phyloP scores from a whole-genome alignment of 225 moss, liverwort and hornwort genomes.

The Anthoceros angustus region DNA sequence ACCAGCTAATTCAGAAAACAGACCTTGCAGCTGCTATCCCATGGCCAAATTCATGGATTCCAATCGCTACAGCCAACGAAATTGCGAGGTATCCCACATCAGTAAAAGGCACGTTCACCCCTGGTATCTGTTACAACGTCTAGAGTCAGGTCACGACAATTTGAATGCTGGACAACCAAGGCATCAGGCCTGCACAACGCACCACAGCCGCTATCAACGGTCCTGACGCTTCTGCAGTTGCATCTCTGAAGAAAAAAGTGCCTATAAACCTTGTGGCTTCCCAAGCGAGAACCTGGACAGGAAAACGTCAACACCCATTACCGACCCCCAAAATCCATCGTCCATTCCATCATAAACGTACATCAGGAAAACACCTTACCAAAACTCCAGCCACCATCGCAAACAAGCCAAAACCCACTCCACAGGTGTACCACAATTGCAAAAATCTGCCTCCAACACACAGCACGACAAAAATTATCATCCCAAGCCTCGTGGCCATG shows the following conservation, averaged over 20 bases:
- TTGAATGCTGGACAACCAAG: background rate
- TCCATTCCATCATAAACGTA: background rate
- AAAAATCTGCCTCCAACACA: background rate
- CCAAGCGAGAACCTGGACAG: background rate
- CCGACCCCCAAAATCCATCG: background rate
- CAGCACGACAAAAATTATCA: background rate
- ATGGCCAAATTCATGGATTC: constrained; percentile 3
- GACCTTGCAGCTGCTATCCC: constrained; percentile 2
- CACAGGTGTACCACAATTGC: background rate
- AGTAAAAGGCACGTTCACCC: background rate
- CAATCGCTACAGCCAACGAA: background rate
- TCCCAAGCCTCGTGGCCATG: background rate
- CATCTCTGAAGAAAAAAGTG: background rate
- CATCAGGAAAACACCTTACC: background rate
- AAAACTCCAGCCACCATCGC: constrained; percentile 1
- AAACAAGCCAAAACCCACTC: background rate
- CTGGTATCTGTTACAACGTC: background rate
- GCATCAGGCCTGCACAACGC: background rate
- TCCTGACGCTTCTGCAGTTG: background rate
- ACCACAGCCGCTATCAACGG: background rate
- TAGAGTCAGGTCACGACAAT: background rate
- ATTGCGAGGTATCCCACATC: background rate
- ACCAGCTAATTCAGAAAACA: background rate
- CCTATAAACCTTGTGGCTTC: background rate
- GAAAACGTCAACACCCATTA: background rate